Base-by-base conservation (phyloP, 139 green algal species). In the Chlamydomonas sp. region DNA sequence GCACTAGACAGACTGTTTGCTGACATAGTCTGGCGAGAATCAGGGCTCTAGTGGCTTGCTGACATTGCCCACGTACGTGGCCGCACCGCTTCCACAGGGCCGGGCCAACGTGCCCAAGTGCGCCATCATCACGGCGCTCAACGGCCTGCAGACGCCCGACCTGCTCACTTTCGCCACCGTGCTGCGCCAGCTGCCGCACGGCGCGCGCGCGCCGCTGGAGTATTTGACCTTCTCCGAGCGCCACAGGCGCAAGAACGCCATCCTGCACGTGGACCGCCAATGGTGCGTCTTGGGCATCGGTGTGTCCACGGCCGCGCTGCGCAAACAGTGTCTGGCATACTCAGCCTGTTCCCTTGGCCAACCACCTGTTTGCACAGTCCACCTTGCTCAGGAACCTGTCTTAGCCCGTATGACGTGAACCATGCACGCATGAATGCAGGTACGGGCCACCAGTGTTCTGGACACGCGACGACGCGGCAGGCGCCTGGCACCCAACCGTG, bases 111-210 rank as follows among this genome's bases (percentile, higher is more conserved):
- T 98, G 17, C 95, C 97, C 61, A 97, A 97, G 88, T 85, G 96
- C 75, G 95, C 97, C 17, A 94, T 99, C 85, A 94, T 99, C 77
- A 97, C 92, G 0, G 67, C 83, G 1, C 84, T 99, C 14, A 90
- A 91, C 10, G 92, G 94, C 16, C 69, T 77, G 9, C 85, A 94
- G 58, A 98, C 95, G 5, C 95, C 95, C 17, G 88, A 94, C 89
- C 85, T 99, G 73, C 14, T 72, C 57, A 86, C 83, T 17, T 93
- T 92, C 80, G 91, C 80, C 14, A 64, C 66, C 1, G 87, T 87
- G 72, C 89, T 96, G 85, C 79, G 84, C 61, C 62, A 14, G 1
- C 83, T 96, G 80, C 73, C 82, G 31, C 93, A 96, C 67, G 95
- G 94, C 5, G 87, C 91, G 61, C 91, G 93, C 8, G 90, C 95